Percentiles rank a stretch among this genome's conserved stretches.
These are phyloP conservation scores for Mallotus nudiflorus DNA, from an alignment of 345 rosid species.

Conservation along the genomic window DNA sequence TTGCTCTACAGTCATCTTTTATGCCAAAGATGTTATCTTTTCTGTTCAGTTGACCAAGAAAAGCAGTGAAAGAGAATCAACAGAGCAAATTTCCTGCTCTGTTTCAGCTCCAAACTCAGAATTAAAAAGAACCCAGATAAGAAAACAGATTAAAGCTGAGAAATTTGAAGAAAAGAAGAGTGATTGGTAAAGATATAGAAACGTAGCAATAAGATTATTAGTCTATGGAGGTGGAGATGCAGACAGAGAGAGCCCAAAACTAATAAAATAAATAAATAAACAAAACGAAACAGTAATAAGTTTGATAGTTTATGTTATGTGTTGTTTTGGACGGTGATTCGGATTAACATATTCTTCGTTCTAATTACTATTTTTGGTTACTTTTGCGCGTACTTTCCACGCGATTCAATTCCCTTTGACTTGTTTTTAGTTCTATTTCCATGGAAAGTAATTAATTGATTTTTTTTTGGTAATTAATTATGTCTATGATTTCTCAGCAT, in stretches of 20 bases:
- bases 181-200: conserved; percentile 17
- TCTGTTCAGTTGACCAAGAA: background rate
- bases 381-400: conserved; percentile 1
- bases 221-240: conserved; percentile 22
- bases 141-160: background rate
- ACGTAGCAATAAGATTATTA: too few species aligned
- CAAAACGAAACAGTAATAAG: too few species aligned
- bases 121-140: conserved; percentile 28
- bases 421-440: too few species aligned
- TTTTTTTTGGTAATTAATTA: too few species aligned
- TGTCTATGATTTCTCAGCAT: too few species aligned
- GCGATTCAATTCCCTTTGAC: background rate
- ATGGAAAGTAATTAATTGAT: too few species aligned
- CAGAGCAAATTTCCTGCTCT: background rate
- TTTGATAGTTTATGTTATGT: background rate
- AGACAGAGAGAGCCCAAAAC: too few species aligned
- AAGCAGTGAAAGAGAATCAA: too few species aligned
- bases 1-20: conserved; percentile 53
- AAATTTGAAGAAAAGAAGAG: background rate
- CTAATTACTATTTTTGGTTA: conserved; percentile 1
- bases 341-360: background rate
- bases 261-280: conserved; percentile 5
- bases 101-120: background rate
- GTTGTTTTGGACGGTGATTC: conserved; percentile 12
- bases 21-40: too few species aligned